phyloP scores from a whole-genome alignment of 2,329 filamentous ascomycete genomes.

The Cladophialophora exuberans region DNA sequence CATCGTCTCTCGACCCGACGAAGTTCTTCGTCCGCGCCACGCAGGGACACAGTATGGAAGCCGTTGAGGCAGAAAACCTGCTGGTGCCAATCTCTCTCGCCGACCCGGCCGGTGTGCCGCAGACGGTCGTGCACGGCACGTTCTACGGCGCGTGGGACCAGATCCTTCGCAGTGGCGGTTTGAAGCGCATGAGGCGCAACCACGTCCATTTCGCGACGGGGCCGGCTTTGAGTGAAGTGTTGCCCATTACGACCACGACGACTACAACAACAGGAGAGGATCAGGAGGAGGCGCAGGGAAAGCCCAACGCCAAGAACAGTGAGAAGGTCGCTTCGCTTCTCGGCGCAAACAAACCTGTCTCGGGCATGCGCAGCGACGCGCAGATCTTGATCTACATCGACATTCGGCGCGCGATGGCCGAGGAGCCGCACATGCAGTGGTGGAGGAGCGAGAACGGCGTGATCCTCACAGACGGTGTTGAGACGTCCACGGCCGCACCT shows the following conservation, averaged over 20 bases:
- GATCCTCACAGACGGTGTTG: conserved; percentile 60
- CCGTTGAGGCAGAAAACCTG: conserved; percentile 69
- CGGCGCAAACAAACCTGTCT: conserved; percentile 59
- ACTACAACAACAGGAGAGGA: neutral
- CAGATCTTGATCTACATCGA: conserved; percentile 80
- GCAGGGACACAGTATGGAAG: conserved; percentile 86
- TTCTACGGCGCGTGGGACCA: conserved; percentile 77
- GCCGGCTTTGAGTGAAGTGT: conserved; percentile 54
- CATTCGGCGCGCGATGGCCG: conserved; percentile 64
- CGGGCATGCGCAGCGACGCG: conserved; percentile 77
- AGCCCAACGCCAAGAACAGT: conserved; percentile 48
- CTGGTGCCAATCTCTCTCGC: conserved; percentile 69
- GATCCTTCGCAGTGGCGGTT: conserved; percentile 76
- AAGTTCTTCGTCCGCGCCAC: conserved; percentile 91
- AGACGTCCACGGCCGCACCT: neutral
- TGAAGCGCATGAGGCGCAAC: conserved; percentile 79
- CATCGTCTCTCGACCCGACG: conserved; percentile 48
- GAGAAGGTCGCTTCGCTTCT: conserved; percentile 13
- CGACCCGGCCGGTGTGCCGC: conserved; percentile 55
- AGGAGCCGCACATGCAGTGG: conserved; percentile 61
- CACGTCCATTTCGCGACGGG: conserved; percentile 90
- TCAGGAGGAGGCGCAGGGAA: conserved; percentile 6
- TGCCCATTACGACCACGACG: conserved; percentile 21
- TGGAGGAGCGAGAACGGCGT: conserved; percentile 81
- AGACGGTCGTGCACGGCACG: conserved; percentile 81